Evolutionary conservation across 805 yeast species (phyloP).

Genomic region (Kluyveromyces starmeri): DNA sequence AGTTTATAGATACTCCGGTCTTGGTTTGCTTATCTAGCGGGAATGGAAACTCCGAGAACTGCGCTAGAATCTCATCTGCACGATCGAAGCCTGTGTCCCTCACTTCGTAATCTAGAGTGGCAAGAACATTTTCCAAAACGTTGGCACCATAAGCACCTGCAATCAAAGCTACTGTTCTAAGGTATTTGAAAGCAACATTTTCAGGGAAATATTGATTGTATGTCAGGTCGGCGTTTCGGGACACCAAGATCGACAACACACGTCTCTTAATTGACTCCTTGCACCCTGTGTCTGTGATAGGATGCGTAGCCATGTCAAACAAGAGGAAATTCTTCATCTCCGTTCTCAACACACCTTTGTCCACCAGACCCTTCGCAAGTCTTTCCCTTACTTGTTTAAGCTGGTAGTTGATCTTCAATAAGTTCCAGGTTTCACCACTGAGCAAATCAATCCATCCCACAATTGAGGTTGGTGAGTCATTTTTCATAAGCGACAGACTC

Average conservation of each 20-base stretch:
- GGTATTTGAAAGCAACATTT: constrained; percentile 53
- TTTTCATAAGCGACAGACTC: constrained; percentile 81
- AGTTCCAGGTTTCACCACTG: constrained; percentile 95
- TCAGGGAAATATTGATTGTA: constrained; percentile 61
- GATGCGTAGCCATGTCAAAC: constrained; percentile 98
- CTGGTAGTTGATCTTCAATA: constrained; percentile 89
- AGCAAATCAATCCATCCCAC: constrained; percentile 89
- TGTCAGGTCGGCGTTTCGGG: constrained; percentile 55
- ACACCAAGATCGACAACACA: constrained; percentile 57
- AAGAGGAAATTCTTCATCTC: constrained; percentile 90
- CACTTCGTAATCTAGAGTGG: constrained; percentile 69
- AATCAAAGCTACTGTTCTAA: constrained; percentile 74
- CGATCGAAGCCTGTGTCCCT: constrained; percentile 88
- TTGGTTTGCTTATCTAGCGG: constrained; percentile 43
- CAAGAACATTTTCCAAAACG: constrained; percentile 83
- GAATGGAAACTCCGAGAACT: constrained; percentile 83
- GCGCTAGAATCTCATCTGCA: constrained; percentile 84
- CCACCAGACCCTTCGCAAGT: constrained; percentile 92
- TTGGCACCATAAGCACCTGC: constrained; percentile 93
- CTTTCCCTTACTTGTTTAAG: constrained; percentile 96
- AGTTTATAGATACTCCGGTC: constrained; percentile 63
- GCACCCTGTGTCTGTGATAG: constrained; percentile 76
- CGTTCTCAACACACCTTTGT: constrained; percentile 91
- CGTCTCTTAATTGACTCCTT: constrained; percentile 75
- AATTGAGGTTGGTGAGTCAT: constrained; percentile 72